A percentile compares a stretch with the other conserved stretches of the same genome.
Conservation (phyloP, 176 grass and related monocot genomes). For the Musa troglodytarum region DNA sequence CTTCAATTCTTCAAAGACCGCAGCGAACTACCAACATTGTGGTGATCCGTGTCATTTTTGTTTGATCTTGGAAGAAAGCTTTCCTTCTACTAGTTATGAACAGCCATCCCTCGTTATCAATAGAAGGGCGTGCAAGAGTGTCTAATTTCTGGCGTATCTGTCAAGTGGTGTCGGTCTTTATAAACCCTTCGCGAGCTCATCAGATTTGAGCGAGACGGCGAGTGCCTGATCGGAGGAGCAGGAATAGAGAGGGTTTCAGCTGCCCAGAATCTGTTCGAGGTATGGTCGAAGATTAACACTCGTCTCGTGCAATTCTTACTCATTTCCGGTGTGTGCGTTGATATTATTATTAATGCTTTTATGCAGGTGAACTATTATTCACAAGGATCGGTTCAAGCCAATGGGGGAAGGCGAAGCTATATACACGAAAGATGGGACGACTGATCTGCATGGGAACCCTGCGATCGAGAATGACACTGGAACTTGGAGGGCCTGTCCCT, state of each 20-base stretch:
- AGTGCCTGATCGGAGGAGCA: too few species aligned
- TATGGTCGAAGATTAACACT: too few species aligned
- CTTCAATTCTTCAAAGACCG: background rate
- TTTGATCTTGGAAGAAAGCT: too few species aligned
- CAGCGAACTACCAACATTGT: background rate
- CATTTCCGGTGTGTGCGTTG: too few species aligned
- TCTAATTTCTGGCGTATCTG: background rate
- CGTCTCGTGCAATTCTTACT: too few species aligned
- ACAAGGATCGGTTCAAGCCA: background rate
- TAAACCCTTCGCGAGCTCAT: background rate
- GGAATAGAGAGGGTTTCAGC: too few species aligned
- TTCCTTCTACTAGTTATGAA: too few species aligned
- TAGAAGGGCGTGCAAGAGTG: background rate
- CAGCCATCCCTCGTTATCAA: background rate
- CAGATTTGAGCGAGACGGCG: background rate
- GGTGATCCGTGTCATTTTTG: too few species aligned
- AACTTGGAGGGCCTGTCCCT: conserved; percentile 16
- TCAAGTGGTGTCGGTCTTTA: background rate
- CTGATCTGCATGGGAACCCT: background rate
- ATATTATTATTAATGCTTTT: too few species aligned
- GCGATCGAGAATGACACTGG: background rate
- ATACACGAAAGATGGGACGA: conserved; percentile 11
- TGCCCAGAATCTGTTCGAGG: too few species aligned
- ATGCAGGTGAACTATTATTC: too few species aligned
- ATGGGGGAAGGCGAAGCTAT: background rate